These are phyloP conservation scores for Kernera saxatilis DNA, from an alignment of 345 rosid species.

Conservation along the genomic window DNA sequence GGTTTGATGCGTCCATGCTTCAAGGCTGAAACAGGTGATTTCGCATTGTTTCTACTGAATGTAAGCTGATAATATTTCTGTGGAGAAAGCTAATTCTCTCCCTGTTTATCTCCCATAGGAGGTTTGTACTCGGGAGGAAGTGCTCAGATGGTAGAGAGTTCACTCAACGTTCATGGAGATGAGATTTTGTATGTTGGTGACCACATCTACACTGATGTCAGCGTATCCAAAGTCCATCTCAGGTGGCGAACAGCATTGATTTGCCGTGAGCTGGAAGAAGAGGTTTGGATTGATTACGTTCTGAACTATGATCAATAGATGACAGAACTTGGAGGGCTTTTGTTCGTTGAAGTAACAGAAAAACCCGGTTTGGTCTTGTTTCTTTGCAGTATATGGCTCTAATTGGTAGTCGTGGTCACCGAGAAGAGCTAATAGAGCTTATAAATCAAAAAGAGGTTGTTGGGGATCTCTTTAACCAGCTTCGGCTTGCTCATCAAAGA, in stretches of 20 bases:
- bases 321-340: not conserved
- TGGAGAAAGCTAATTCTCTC: not conserved
- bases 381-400: slow-evolving; percentile 72
- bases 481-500: slow-evolving; percentile 82
- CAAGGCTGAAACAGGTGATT: slow-evolving; percentile 73
- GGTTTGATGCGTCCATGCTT: slow-evolving; percentile 97
- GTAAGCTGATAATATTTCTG: not conserved
- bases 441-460: slow-evolving; percentile 84
- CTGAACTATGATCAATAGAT: not conserved
- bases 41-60: slow-evolving; percentile 11
- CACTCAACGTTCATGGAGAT: slow-evolving; percentile 84
- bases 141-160: slow-evolving; percentile 93
- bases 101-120: slow-evolving; percentile 40
- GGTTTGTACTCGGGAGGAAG: slow-evolving; percentile 94
- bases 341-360: not conserved
- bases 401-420: slow-evolving; percentile 55
- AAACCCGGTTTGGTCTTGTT: not conserved
- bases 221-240: slow-evolving; percentile 85
- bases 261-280: slow-evolving; percentile 93
- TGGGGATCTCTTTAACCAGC: slow-evolving; percentile 94
- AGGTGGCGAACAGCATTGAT: slow-evolving; percentile 94
- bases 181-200: slow-evolving; percentile 93
- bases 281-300: slow-evolving; percentile 39
- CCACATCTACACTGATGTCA: slow-evolving; percentile 95
- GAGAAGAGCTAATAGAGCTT: slow-evolving; percentile 71